Conservation (phyloP, 331 rosid species). For the Pyracantha coccinea region DNA sequence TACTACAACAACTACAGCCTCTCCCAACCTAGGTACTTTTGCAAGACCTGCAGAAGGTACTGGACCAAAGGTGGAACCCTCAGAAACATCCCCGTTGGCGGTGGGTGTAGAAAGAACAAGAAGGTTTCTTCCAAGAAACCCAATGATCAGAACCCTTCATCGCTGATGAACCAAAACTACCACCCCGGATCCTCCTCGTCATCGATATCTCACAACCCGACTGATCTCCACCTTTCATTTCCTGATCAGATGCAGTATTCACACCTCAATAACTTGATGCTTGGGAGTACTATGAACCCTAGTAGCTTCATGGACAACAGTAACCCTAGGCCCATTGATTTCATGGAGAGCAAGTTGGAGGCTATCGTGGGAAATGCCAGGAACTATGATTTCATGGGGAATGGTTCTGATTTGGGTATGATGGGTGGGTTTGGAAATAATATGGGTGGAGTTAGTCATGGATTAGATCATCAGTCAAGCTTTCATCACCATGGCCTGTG, state of each 20-base stretch:
- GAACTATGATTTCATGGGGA: constrained; percentile 47
- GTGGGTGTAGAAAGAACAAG: constrained; percentile 90
- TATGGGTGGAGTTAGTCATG: constrained; percentile 15
- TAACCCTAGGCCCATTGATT: constrained; percentile 48
- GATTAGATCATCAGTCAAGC: constrained; percentile 25
- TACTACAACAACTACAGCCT: constrained; percentile 99
- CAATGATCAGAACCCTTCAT: constrained; percentile 15
- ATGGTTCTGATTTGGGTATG: constrained; percentile 23
- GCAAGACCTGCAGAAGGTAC: constrained; percentile 93
- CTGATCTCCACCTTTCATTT: constrained; percentile 66
- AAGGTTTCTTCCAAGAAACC: constrained; percentile 61
- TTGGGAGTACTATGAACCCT: constrained; percentile 31
- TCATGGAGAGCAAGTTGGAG: constrained; percentile 67
- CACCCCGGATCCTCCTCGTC: constrained; percentile 22
- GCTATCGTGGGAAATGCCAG: constrained; percentile 49
- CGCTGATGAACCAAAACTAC: constrained; percentile 16
- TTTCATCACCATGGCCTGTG: constrained; percentile 39
- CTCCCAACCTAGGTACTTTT: constrained; percentile 91
- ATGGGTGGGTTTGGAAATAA: constrained; percentile 32
- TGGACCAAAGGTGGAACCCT: constrained; percentile 99
- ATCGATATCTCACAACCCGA: constrained; percentile 24
- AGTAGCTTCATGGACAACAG: constrained; percentile 17
- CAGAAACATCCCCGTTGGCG: constrained; percentile 92
- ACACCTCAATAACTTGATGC: constrained; percentile 38
- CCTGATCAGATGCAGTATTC: constrained; percentile 50